These are phyloP conservation scores for Rhodamnia argentea DNA, from an alignment of 345 rosid species.

Conservation along the genomic window DNA sequence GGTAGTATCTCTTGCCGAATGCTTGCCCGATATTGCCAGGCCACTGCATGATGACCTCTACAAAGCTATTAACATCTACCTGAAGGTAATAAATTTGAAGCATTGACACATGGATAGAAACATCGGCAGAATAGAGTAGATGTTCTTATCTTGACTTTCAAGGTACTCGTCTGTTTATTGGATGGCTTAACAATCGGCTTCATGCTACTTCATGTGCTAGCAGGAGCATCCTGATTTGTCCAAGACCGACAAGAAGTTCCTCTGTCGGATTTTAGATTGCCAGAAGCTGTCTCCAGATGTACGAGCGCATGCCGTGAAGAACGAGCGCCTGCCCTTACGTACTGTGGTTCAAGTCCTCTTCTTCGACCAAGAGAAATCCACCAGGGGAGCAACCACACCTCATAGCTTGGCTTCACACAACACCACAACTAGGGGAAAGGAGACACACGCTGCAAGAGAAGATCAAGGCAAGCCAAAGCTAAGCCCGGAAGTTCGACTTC, in stretches of 20 bases:
- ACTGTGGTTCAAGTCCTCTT: constrained; percentile 91
- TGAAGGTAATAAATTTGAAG: constrained; percentile 42
- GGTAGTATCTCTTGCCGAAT: constrained; percentile 58
- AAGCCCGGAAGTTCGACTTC: constrained; percentile 2
- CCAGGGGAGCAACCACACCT: neutral
- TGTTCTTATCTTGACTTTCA: neutral
- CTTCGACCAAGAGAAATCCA: constrained; percentile 71
- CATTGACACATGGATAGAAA: neutral
- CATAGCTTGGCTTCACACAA: constrained; percentile 10
- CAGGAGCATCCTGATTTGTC: constrained; percentile 87
- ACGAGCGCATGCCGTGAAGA: constrained; percentile 88
- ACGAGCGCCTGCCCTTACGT: constrained; percentile 84
- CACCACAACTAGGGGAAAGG: constrained; percentile 13
- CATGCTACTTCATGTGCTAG: neutral
- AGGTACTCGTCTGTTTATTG: neutral
- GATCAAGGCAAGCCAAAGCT: constrained; percentile 10
- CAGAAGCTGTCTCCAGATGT: constrained; percentile 81
- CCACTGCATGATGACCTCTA: constrained; percentile 75
- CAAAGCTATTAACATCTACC: constrained; percentile 76
- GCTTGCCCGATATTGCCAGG: constrained; percentile 57
- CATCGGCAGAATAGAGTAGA: neutral
- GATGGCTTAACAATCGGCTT: neutral
- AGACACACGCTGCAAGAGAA: constrained; percentile 10
- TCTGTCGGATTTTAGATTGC: constrained; percentile 82
- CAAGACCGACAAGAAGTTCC: constrained; percentile 72